Evolutionary conservation across 345 rosid species (phyloP).

Genomic region (Populus deltoides): DNA sequence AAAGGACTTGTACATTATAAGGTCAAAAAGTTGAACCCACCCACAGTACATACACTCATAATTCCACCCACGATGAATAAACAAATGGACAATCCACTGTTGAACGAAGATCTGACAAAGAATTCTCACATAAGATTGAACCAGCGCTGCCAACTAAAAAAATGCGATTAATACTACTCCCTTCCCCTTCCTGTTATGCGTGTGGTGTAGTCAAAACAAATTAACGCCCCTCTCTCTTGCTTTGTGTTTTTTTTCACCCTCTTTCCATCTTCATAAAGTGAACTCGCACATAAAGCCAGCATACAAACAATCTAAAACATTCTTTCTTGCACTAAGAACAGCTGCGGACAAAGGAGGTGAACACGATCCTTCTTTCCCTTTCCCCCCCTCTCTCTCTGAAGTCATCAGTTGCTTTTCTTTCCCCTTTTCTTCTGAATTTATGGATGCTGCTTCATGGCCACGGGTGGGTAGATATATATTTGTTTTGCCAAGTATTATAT

Average conservation of each 20-base stretch:
- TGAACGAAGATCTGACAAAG: constrained; percentile 22
- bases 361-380: constrained; percentile 3
- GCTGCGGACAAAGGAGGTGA: constrained; percentile 52
- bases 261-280: constrained; percentile 26
- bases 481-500: neutral
- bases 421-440: constrained; percentile 36
- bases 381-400: constrained; percentile 39
- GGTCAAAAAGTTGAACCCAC: constrained; percentile 50
- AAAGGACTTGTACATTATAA: constrained; percentile 32
- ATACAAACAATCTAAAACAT: constrained; percentile 46
- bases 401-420: constrained; percentile 42
- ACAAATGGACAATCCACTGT: constrained; percentile 6
- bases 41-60: constrained; percentile 34
- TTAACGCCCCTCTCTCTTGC: constrained; percentile 6
- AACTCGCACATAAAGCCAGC: constrained; percentile 46
- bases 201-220: constrained; percentile 40
- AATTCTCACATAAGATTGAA: constrained; percentile 14
- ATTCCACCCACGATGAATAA: constrained; percentile 40
- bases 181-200: neutral
- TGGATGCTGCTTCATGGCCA: constrained; percentile 50
- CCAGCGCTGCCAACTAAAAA: neutral
- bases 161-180: constrained; percentile 5
- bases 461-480: constrained; percentile 36
- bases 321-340: constrained; percentile 48
- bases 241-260: neutral